Evolutionary conservation across 306 rosid genomes (phyloP).

Genomic region (Quercus robur): DNA sequence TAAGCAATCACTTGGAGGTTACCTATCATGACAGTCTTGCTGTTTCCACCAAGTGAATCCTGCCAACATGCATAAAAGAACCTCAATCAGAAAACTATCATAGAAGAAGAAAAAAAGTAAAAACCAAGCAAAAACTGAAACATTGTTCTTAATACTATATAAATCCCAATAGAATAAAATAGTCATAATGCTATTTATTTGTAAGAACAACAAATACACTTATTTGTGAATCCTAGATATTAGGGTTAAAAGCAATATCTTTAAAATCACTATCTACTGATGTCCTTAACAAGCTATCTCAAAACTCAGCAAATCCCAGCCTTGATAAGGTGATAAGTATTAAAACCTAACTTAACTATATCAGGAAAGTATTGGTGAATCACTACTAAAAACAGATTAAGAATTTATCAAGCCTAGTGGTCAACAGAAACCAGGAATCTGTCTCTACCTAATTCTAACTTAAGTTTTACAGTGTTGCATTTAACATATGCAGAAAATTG

Average conservation of each 20-base stretch:
- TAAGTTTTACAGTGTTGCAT: neutral
- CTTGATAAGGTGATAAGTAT: neutral
- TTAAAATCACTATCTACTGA: neutral
- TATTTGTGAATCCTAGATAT: neutral
- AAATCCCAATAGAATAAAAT: neutral
- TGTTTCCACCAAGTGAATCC: constrained; percentile 95
- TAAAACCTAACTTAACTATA: neutral
- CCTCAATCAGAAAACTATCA: constrained; percentile 1
- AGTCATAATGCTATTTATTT: neutral
- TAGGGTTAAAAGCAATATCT: neutral
- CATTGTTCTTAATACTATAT: neutral
- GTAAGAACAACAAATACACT: neutral
- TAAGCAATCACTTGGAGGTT: constrained; percentile 14
- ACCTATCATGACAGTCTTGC: constrained; percentile 93
- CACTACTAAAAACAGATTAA: neutral
- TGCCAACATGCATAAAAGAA: constrained; percentile 36
- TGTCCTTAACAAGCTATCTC: constrained; percentile 1
- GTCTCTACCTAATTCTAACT: neutral
- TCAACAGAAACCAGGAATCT: neutral
- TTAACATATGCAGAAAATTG: neutral
- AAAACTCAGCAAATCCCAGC: neutral
- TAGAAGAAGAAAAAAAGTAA: neutral
- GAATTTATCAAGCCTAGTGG: neutral
- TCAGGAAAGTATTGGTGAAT: neutral
- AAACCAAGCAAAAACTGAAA: neutral